phyloP scores from a whole-genome alignment of 2,329 filamentous ascomycete genomes.

The Fusarium illudens region DNA sequence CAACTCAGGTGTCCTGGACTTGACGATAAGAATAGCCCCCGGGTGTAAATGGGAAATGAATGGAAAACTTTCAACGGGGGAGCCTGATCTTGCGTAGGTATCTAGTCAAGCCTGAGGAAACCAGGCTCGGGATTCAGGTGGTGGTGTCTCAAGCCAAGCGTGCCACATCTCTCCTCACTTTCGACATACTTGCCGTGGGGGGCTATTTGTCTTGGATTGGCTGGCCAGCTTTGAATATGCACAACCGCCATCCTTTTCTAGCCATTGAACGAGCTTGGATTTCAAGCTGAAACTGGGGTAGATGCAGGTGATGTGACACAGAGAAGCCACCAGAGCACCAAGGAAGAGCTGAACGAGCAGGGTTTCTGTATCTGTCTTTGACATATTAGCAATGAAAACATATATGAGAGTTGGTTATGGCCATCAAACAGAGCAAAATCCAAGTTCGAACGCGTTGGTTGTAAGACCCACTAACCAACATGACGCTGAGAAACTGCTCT shows the following conservation, averaged over 20 bases:
- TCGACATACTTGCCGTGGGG: background rate
- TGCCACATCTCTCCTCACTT: background rate
- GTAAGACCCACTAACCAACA: background rate
- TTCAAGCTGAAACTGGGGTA: background rate
- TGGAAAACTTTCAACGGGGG: background rate
- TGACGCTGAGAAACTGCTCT: background rate
- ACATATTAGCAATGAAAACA: background rate
- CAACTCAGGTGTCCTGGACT: fast-evolving
- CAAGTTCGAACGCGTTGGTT: background rate
- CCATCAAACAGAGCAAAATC: background rate
- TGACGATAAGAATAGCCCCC: fast-evolving
- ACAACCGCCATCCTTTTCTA: background rate
- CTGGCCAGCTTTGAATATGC: background rate
- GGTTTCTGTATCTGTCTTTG: background rate
- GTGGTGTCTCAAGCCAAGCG: background rate
- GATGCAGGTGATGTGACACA: background rate
- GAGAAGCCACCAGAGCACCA: background rate
- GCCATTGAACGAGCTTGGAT: background rate
- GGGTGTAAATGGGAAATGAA: fast-evolving
- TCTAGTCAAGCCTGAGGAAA: background rate
- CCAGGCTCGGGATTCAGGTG: no score
- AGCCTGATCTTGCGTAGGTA: background rate
- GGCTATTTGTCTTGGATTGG: background rate
- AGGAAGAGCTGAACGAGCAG: background rate
- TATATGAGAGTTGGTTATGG: background rate